Conservation (phyloP, 2,329 filamentous ascomycete species). For the Daldinia eschscholtzii region DNA sequence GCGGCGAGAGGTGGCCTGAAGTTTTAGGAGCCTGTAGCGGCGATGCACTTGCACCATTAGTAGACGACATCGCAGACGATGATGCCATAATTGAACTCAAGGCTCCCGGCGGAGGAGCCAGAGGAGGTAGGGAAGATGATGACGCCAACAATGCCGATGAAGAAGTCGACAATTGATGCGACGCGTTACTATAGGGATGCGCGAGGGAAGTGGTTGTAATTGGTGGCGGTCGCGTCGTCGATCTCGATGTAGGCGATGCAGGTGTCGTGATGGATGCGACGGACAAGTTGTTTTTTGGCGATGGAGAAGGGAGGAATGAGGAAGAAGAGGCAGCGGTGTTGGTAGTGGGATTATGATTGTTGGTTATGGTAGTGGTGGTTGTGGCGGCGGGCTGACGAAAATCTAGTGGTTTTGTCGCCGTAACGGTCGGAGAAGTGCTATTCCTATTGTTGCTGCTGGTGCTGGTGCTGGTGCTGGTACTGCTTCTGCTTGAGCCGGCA, state of each 20-base stretch:
- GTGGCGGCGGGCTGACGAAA: constrained; percentile 52
- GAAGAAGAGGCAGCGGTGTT: constrained; percentile 37
- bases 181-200: constrained; percentile 50
- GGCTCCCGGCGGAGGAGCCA: constrained; percentile 53
- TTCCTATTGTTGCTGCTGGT: constrained; percentile 22
- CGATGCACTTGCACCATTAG: constrained; percentile 53
- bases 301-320: constrained; percentile 46
- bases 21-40: constrained; percentile 52
- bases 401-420: constrained; percentile 51
- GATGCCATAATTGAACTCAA: constrained; percentile 53
- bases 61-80: constrained; percentile 48
- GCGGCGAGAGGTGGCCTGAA: constrained; percentile 48
- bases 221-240: constrained; percentile 46
- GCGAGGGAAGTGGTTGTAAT: constrained; percentile 39
- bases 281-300: constrained; percentile 42
- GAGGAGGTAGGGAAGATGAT: constrained; percentile 47
- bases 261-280: constrained; percentile 48
- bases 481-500: constrained; percentile 24
- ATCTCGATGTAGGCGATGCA: constrained; percentile 40
- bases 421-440: constrained; percentile 49
- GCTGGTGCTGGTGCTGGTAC: not conserved
- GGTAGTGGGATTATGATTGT: constrained; percentile 46
- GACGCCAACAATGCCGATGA: constrained; percentile 33
- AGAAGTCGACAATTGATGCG: constrained; percentile 43
- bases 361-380: constrained; percentile 49